Percentiles rank a stretch among this genome's conserved stretches.
Conservation (phyloP, 192 early-diverging fungal genomes). For the Coemansia sp. region DNA sequence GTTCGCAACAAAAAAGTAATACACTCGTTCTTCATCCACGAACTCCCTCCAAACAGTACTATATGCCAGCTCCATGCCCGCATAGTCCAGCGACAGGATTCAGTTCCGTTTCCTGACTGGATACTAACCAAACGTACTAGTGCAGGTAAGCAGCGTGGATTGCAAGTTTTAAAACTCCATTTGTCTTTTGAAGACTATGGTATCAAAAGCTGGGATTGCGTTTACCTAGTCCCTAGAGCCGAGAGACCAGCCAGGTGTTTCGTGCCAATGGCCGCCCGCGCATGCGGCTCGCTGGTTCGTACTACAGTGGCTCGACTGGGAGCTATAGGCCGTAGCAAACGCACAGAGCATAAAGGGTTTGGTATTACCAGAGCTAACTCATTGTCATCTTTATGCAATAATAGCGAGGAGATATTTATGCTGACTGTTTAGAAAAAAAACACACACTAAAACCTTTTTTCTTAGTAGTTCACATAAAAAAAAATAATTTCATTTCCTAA, state of each 20-base stretch:
- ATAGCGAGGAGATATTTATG: not conserved
- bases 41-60: conserved; percentile 32
- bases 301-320: not conserved
- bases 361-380: not conserved
- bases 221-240: conserved; percentile 16
- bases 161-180: conserved; percentile 5
- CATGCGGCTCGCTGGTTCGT: not conserved
- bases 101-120: conserved; percentile 15
- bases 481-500: not conserved
- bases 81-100: not conserved
- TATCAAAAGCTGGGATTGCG: conserved; percentile 32
- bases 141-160: not conserved
- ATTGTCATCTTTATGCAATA: not conserved
- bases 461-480: not conserved
- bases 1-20: not conserved
- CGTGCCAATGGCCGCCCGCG: not conserved
- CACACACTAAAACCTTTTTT: not conserved
- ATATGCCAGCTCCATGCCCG: conserved; percentile 20
- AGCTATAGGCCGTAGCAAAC: not conserved
- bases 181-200: conserved; percentile 25
- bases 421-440: not conserved
- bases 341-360: not conserved
- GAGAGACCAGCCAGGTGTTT: not conserved
- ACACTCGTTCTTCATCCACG: conserved; percentile 42
- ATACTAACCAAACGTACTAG: conserved; percentile 13